Evolutionary conservation across 2,329 filamentous ascomycete genomes (phyloP).

Genomic region (Botrytis medusae): DNA sequence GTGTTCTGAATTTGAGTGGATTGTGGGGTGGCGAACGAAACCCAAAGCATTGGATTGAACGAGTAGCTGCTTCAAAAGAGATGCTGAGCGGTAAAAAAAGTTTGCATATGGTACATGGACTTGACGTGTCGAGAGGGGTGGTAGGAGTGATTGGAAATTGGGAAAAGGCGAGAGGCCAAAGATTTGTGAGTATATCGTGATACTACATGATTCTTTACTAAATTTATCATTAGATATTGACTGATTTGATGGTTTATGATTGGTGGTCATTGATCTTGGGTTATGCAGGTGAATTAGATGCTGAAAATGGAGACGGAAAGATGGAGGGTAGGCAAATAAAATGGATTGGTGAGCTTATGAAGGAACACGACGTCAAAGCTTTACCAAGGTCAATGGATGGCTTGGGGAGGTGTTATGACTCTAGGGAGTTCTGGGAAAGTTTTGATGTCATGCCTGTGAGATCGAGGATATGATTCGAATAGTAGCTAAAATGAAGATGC

Average conservation of each 20-base stretch:
- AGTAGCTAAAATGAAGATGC: background rate
- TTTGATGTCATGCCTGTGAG: slow-evolving; percentile 50
- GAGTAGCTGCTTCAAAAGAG: slow-evolving; percentile 58
- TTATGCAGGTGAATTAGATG: slow-evolving; percentile 46
- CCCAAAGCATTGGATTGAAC: slow-evolving; percentile 55
- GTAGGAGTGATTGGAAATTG: slow-evolving; percentile 51
- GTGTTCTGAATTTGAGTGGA: slow-evolving; percentile 61
- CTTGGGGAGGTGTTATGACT: slow-evolving; percentile 58
- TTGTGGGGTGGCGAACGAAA: slow-evolving; percentile 58
- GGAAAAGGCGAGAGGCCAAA: slow-evolving; percentile 43
- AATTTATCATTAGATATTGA: slow-evolving; percentile 45
- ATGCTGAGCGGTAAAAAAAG: slow-evolving; percentile 55
- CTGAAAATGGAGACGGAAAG: slow-evolving; percentile 35
- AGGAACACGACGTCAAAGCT: slow-evolving; percentile 55
- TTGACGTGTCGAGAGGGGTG: slow-evolving; percentile 60
- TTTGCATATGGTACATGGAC: slow-evolving; percentile 63
- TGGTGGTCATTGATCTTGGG: slow-evolving; percentile 62
- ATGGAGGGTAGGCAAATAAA: slow-evolving; percentile 47
- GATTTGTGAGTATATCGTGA: slow-evolving; percentile 49
- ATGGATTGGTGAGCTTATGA: slow-evolving; percentile 66
- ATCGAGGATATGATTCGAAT: slow-evolving; percentile 36
- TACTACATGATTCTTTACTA: background rate
- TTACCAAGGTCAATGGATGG: slow-evolving; percentile 55
- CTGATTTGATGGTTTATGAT: slow-evolving; percentile 65
- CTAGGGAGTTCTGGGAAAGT: slow-evolving; percentile 60